Evolutionary conservation across 495 filamentous ascomycete genomes (phyloP).

Genomic region (Cenococcum geophilum): DNA sequence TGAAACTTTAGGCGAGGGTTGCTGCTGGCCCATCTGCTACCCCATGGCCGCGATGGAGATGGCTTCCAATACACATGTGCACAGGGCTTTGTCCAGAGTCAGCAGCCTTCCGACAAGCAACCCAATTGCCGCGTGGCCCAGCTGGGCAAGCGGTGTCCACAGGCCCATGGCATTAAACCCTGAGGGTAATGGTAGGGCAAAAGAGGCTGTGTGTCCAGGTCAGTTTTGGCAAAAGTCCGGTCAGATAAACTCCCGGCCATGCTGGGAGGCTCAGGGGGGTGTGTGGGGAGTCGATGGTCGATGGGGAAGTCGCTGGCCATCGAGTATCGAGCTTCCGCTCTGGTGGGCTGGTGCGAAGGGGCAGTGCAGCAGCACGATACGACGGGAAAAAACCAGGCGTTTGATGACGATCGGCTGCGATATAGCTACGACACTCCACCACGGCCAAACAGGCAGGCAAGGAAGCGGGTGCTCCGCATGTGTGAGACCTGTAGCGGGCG

Average conservation of each 20-base stretch:
- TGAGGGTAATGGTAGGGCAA: constrained; percentile 14
- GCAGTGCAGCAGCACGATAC: neutral
- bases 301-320: neutral
- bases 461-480: neutral
- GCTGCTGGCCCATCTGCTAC: neutral
- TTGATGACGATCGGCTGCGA: neutral
- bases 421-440: neutral
- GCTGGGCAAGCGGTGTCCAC: constrained; percentile 1
- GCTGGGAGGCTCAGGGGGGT: neutral
- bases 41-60: neutral
- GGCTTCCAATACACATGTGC: constrained; percentile 5
- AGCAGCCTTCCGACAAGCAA: neutral
- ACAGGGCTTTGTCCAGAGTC: neutral
- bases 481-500: neutral
- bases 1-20: constrained; percentile 18
- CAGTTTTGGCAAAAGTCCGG: constrained; percentile 30
- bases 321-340: neutral
- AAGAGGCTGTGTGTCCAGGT: constrained; percentile 25
- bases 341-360: neutral
- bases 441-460: neutral
- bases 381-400: neutral
- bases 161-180: constrained; percentile 5
- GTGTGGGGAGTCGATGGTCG: neutral
- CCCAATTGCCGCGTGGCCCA: neutral
- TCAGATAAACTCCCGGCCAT: neutral